Conservation (phyloP, 257 asterid species). For the Solanum gandarillasii region DNA sequence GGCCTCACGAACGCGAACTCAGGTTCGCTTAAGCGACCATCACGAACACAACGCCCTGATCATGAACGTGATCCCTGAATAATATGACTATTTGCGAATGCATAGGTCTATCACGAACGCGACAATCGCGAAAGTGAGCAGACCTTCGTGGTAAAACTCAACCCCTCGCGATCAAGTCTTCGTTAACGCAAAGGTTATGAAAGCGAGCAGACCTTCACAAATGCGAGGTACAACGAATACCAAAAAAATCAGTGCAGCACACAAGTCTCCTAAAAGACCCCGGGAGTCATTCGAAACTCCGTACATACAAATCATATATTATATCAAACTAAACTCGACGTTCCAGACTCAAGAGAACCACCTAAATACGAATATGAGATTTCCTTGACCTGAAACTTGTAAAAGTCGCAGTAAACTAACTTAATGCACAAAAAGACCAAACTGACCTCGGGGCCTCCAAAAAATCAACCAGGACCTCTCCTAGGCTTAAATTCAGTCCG, state of each 20-base stretch:
- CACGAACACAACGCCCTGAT: not conserved
- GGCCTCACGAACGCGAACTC: not conserved
- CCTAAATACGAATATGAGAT: not conserved
- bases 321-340: too few species aligned
- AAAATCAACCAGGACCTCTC: not conserved
- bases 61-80: not conserved
- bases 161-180: not conserved
- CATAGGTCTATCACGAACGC: not conserved
- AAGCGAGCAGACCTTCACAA: not conserved
- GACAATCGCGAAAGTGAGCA: not conserved
- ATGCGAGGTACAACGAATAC: not conserved
- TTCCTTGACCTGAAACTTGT: not conserved
- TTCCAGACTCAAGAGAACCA: not conserved
- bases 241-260: too few species aligned
- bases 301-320: not conserved
- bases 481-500: too few species aligned
- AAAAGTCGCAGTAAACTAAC: too few species aligned
- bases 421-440: not conserved
- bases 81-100: not conserved
- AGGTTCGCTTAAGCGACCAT: too few species aligned
- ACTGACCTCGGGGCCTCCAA: not conserved
- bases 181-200: fast-evolving
- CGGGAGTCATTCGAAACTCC: not conserved
- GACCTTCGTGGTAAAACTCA: not conserved
- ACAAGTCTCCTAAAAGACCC: not conserved